Percentiles rank a stretch among this genome's conserved stretches.
phyloP scores from a whole-genome alignment of 495 filamentous ascomycete genomes.

The Parmelia sp. region DNA sequence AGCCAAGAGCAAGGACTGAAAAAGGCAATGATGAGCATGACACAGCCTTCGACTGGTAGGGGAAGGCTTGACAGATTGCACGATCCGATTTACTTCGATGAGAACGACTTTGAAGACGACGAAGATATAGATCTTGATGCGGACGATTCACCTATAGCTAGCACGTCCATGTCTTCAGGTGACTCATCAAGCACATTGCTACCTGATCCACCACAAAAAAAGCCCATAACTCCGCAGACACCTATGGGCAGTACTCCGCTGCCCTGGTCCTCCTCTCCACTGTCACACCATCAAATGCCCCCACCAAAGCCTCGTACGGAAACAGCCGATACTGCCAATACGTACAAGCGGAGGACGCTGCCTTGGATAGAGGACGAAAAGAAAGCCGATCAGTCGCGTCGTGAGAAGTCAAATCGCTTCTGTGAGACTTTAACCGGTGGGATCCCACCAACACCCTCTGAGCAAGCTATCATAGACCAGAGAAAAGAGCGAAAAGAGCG shows the following conservation, averaged over 20 bases:
- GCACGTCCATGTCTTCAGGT: constrained; percentile 1
- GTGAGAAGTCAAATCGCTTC: background rate
- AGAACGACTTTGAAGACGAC: constrained; percentile 52
- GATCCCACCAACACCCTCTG: background rate
- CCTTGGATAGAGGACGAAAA: constrained; percentile 47
- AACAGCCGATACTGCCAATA: constrained; percentile 32
- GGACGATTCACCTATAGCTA: background rate
- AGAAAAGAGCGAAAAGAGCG: background rate
- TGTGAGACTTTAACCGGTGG: constrained; percentile 4
- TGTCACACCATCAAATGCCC: constrained; percentile 23
- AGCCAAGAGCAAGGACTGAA: constrained; percentile 13
- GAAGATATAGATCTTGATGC: constrained; percentile 41
- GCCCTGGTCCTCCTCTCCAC: constrained; percentile 34
- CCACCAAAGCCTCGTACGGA: constrained; percentile 12
- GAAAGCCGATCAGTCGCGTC: constrained; percentile 28
- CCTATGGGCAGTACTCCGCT: constrained; percentile 23
- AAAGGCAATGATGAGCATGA: constrained; percentile 5
- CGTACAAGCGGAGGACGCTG: constrained; percentile 46
- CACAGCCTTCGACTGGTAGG: constrained; percentile 12
- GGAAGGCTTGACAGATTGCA: constrained; percentile 25
- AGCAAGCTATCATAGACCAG: background rate
- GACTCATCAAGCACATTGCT: constrained; percentile 19
- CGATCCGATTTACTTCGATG: constrained; percentile 44
- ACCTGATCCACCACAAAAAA: constrained; percentile 8
- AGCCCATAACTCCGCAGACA: background rate